A percentile compares a stretch with the other conserved stretches of the same genome.
phyloP scores from a whole-genome alignment of 2,329 filamentous ascomycete species.

The Phialophora macrospora region DNA sequence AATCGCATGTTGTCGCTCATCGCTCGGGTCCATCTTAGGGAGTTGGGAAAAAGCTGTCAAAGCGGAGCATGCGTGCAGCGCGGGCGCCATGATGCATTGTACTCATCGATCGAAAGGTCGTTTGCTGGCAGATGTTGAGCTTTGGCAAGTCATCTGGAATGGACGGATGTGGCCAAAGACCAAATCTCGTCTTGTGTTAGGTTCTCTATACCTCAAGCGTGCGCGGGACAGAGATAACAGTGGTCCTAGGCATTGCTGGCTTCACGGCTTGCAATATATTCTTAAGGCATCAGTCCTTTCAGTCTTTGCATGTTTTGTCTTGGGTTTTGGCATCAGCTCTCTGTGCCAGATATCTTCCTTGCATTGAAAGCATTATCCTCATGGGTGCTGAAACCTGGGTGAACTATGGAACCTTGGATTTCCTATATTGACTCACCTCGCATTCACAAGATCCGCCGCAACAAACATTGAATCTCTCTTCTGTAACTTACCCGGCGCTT shows the following conservation, averaged over 20 bases:
- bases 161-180: not conserved
- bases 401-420: not conserved
- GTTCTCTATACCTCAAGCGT: not conserved
- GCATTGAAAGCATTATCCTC: not conserved
- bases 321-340: not conserved
- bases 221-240: not conserved
- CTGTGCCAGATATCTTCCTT: not conserved
- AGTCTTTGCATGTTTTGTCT: not conserved
- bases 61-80: not conserved
- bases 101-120: not conserved
- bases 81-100: not conserved
- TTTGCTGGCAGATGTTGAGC: not conserved
- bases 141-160: not conserved
- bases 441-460: not conserved
- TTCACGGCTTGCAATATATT: not conserved
- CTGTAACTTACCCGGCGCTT: not conserved
- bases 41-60: not conserved
- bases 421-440: not conserved
- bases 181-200: constrained; percentile 2
- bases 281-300: not conserved
- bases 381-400: not conserved
- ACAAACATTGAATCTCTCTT: not conserved
- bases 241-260: not conserved
- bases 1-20: not conserved
- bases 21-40: constrained; percentile 1